Evolutionary conservation across 2,329 filamentous ascomycete species (phyloP).

Genomic region (Fusarium ramigenum): DNA sequence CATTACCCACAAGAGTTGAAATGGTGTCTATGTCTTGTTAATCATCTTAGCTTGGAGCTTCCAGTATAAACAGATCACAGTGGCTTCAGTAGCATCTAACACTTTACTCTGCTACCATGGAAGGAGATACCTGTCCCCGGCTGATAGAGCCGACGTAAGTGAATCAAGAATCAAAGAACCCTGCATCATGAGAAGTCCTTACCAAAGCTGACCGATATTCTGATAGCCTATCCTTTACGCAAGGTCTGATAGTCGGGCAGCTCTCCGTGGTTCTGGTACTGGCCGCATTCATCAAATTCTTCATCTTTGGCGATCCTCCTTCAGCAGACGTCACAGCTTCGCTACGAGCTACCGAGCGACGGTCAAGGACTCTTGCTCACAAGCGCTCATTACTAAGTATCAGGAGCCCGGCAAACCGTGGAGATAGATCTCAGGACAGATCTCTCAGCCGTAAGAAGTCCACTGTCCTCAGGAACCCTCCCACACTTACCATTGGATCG

Average conservation of each 20-base stretch:
- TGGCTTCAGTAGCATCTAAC: background rate
- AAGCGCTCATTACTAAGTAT: constrained; percentile 76
- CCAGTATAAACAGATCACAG: background rate
- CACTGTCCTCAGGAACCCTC: constrained; percentile 76
- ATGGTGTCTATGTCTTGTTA: background rate
- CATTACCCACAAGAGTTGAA: background rate
- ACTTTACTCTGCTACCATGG: constrained; percentile 45
- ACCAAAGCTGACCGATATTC: background rate
- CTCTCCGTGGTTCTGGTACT: constrained; percentile 90
- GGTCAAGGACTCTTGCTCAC: constrained; percentile 78
- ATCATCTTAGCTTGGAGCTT: background rate
- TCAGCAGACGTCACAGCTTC: constrained; percentile 83
- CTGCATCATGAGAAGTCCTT: constrained; percentile 5
- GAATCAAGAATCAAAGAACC: background rate
- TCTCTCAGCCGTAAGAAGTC: constrained; percentile 72
- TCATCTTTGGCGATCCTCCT: constrained; percentile 96
- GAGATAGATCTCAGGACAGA: constrained; percentile 53
- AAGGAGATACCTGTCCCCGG: constrained; percentile 53
- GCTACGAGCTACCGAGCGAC: constrained; percentile 77
- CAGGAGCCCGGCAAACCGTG: constrained; percentile 55
- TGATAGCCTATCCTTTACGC: constrained; percentile 84
- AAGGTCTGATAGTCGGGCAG: constrained; percentile 92
- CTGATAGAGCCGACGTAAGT: constrained; percentile 55
- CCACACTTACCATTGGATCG: constrained; percentile 86
- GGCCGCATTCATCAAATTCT: constrained; percentile 98